Base-by-base conservation (phyloP, 139 green algal genomes). In the Chlorella vulgaris region DNA sequence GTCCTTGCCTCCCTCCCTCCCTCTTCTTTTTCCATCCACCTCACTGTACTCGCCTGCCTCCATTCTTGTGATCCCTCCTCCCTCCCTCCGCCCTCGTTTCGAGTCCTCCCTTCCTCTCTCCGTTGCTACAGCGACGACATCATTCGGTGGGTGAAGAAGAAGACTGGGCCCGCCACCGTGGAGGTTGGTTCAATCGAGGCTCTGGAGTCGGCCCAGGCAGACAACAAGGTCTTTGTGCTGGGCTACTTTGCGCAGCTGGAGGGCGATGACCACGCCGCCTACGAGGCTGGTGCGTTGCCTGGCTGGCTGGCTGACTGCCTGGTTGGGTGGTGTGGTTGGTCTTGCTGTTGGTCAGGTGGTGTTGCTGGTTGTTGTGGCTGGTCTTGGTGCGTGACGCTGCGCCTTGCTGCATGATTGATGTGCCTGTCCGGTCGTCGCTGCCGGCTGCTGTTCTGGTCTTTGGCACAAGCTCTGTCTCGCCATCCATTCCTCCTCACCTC, bases 111-210 rank as follows among this genome's bases (percentile, higher is more conserved):
- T 60, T 8, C 21, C 7, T 24, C 29, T 63, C 3, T 28, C 76
- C 43, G 15, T 8, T 29, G 8, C 43, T 29, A 67, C 88, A 96
- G 90, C 55, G 89, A 92, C 6, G 89, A 88, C 79, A 97, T 98
- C 31, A 80, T 94, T 1, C 61, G 51, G 33, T 98, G 94, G 94
- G 74, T 98, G 2, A 94, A 94, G 86, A 97, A 97, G 89, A 96
- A 95, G 90, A 93, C 93, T n/a, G 94, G 94, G 38, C 94, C 94
- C 26, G 67, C 91, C 68, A 92, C 93, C 43, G 78, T 77, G 2
- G 90, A 84, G 22, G 65, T 97, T 8, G 82, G 85, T 0, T 78
- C 69, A 7, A 82, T 71, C 1, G 88, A 89, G 3, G 89, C 84
- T 35, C 80, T 95, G 33, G 80, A 88, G 42, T 84, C 84, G 62